Evolutionary conservation across 225 moss, liverwort and hornwort genomes (phyloP).

Genomic region (Asterella californica): DNA sequence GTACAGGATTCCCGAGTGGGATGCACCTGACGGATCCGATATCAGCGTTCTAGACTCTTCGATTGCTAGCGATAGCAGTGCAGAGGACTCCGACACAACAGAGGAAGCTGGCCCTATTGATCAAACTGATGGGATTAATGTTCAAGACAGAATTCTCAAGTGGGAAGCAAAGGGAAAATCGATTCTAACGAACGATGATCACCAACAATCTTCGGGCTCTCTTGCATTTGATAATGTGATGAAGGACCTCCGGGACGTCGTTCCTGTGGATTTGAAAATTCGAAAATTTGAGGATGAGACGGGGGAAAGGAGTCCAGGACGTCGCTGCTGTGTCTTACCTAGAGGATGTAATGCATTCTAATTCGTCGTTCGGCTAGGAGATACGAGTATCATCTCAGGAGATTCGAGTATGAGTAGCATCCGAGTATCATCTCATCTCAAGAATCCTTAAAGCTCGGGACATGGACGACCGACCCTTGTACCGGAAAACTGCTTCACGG

Average conservation of each 20-base stretch:
- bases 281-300: background rate
- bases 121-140: background rate
- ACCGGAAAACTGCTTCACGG: no score
- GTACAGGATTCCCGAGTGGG: background rate
- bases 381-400: background rate
- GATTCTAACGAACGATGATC: background rate
- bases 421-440: no score
- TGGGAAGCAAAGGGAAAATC: slow-evolving; percentile 8
- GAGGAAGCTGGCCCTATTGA: background rate
- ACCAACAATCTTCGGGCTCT: background rate
- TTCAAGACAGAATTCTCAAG: background rate
- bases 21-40: background rate
- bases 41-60: background rate
- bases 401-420: no score
- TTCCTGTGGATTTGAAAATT: background rate
- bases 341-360: background rate
- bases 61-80: background rate
- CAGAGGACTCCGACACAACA: background rate
- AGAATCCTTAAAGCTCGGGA: no score
- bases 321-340: no score
- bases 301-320: background rate
- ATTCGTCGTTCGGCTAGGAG: background rate
- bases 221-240: background rate
- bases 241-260: background rate
- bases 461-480: no score